A percentile compares a stretch with the other conserved stretches of the same genome.
Conservation (phyloP, 371 early-diverging fungal species). For the Mortierella sp. region DNA sequence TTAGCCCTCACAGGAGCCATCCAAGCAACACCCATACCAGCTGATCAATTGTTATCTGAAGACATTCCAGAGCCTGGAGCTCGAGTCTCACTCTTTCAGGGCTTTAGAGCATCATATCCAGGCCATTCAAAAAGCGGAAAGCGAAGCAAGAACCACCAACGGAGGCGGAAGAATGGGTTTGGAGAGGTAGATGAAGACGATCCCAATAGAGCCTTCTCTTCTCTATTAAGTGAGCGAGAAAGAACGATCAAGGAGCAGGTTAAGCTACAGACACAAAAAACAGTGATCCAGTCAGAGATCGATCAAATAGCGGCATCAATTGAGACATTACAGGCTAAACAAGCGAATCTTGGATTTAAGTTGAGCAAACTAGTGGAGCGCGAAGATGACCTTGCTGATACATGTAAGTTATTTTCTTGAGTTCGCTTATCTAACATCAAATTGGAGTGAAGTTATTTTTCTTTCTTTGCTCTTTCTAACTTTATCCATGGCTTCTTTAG, state of each 20-base stretch:
- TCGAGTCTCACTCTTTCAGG: constrained; percentile 73
- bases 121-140: constrained; percentile 50
- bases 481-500: constrained; percentile 22
- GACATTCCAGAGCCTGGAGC: constrained; percentile 74
- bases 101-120: constrained; percentile 74
- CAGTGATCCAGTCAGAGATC: constrained; percentile 63
- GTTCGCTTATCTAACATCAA: not conserved
- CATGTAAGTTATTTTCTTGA: constrained; percentile 55
- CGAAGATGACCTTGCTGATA: constrained; percentile 67
- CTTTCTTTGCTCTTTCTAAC: not conserved
- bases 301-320: constrained; percentile 65
- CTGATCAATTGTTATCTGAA: constrained; percentile 61
- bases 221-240: constrained; percentile 47
- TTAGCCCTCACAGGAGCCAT: constrained; percentile 46
- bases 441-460: not conserved
- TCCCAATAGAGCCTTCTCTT: constrained; percentile 44
- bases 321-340: constrained; percentile 61
- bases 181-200: constrained; percentile 50
- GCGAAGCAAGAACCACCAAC: constrained; percentile 57
- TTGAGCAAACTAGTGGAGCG: constrained; percentile 67
- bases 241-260: constrained; percentile 55
- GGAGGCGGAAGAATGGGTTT: constrained; percentile 61
- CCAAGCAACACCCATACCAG: constrained; percentile 41
- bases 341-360: constrained; percentile 64
- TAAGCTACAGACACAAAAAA: constrained; percentile 56